phyloP scores from a whole-genome alignment of 805 yeast species.

The Saitoella complicata region DNA sequence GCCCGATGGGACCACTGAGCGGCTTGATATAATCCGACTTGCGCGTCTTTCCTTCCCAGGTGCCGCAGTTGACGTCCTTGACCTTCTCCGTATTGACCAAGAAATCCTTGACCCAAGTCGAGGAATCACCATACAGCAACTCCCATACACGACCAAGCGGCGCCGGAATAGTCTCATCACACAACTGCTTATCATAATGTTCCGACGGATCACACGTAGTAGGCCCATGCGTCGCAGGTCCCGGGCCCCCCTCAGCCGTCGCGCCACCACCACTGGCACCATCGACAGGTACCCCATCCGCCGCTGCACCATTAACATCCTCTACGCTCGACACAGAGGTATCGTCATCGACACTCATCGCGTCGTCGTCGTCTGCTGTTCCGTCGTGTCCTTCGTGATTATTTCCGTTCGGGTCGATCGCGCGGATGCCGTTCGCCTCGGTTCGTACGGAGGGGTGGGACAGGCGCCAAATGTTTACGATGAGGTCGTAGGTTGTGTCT shows the following conservation, averaged over 20 bases:
- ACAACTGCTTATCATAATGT: conserved; percentile 17
- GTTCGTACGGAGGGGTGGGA: conserved; percentile 20
- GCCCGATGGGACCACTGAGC: conserved; percentile 72
- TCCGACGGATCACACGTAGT: conserved; percentile 29
- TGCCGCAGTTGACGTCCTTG: conserved; percentile 17
- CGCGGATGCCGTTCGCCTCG: conserved; percentile 1
- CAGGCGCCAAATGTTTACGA: conserved; percentile 51
- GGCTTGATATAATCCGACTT: conserved; percentile 52
- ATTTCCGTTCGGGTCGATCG: conserved; percentile 8
- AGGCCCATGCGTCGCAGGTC: conserved; percentile 48
- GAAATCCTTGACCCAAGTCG: conserved; percentile 29
- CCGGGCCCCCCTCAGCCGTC: conserved; percentile 19
- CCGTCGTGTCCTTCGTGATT: too few species aligned
- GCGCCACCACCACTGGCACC: conserved; percentile 3
- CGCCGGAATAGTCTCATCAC: conserved; percentile 32
- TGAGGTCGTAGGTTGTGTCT: conserved; percentile 55
- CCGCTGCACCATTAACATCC: conserved; percentile 21
- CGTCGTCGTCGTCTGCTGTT: conserved; percentile 25
- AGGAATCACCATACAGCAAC: conserved; percentile 51
- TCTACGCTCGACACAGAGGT: conserved; percentile 5
- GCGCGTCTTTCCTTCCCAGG: conserved; percentile 26
- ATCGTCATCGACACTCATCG: conserved; percentile 16
- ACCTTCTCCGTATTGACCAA: conserved; percentile 21
- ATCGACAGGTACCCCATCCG: conserved; percentile 11
- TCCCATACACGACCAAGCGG: conserved; percentile 66